A percentile compares a stretch with the other conserved stretches of the same genome.
Evolutionary conservation across 345 rosid genomes (phyloP).

Genomic region (Eucalyptus curtisii): DNA sequence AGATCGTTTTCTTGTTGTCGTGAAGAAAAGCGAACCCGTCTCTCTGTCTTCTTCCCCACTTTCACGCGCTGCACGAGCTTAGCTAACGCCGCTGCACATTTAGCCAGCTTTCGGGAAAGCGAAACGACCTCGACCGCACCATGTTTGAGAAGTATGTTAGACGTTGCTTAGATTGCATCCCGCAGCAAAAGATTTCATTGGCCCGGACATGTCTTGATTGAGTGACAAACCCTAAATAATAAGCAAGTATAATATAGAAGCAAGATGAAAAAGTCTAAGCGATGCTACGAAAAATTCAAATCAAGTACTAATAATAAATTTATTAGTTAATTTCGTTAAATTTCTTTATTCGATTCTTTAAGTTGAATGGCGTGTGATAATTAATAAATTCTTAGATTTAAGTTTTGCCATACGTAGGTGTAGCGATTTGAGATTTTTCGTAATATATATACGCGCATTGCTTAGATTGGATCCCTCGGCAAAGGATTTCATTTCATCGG

Average conservation of each 20-base stretch:
- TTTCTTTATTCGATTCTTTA: too few relatives aligned
- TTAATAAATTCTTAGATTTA: too few relatives aligned
- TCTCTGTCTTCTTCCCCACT: background rate
- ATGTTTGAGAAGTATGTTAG: background rate
- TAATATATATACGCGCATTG: background rate
- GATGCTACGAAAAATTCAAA: too few relatives aligned
- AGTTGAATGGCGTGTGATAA: too few relatives aligned
- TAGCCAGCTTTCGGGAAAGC: background rate
- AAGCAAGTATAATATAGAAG: background rate
- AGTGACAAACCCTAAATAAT: background rate
- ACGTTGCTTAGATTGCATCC: background rate
- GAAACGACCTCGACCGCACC: background rate
- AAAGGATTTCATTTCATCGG: background rate
- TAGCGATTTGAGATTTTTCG: too few relatives aligned
- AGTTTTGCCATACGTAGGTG: too few relatives aligned
- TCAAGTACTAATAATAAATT: too few relatives aligned
- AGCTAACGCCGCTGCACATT: background rate
- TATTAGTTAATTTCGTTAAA: too few relatives aligned
- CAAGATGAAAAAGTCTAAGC: too few relatives aligned
- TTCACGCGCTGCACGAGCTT: background rate
- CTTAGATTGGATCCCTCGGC: background rate
- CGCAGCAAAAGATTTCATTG: too few relatives aligned
- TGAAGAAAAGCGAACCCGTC: background rate
- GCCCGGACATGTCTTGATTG: background rate
- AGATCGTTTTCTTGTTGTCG: background rate